Evolutionary conservation across 2,329 filamentous ascomycete genomes (phyloP).

Genomic region (Nothophoma quercina): DNA sequence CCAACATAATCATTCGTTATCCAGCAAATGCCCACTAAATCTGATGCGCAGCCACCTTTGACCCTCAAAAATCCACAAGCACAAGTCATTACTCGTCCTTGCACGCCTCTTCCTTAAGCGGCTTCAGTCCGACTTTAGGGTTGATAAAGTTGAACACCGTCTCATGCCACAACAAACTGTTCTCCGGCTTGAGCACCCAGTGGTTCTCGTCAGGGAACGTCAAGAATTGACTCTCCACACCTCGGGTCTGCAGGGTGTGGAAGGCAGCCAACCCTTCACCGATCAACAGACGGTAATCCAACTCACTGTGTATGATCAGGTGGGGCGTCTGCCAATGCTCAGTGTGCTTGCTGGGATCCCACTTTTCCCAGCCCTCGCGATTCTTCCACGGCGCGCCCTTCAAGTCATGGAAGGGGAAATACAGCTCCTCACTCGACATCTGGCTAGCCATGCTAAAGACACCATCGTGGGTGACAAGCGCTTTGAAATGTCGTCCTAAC

Average conservation of each 20-base stretch:
- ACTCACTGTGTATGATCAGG: slow-evolving; percentile 86
- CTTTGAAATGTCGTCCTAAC: slow-evolving; percentile 84
- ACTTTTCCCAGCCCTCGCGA: slow-evolving; percentile 61
- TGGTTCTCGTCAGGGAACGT: slow-evolving; percentile 83
- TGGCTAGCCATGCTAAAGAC: slow-evolving; percentile 71
- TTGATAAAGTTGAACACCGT: slow-evolving; percentile 83
- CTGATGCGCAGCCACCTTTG: too few species aligned
- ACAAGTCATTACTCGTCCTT: too few species aligned
- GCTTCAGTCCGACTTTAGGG: slow-evolving; percentile 61
- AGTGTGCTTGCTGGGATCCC: slow-evolving; percentile 64
- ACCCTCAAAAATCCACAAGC: too few species aligned
- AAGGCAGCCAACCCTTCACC: slow-evolving; percentile 85
- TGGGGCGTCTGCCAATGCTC: slow-evolving; percentile 85
- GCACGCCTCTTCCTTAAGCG: neutral
- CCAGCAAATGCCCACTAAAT: too few species aligned
- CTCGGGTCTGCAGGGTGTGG: slow-evolving; percentile 79
- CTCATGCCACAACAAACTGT: slow-evolving; percentile 87
- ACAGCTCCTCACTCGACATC: slow-evolving; percentile 60
- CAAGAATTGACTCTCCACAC: slow-evolving; percentile 78
- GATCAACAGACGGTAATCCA: slow-evolving; percentile 88
- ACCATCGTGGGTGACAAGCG: slow-evolving; percentile 87
- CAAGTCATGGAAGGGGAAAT: slow-evolving; percentile 59
- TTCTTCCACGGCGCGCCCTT: slow-evolving; percentile 46
- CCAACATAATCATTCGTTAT: too few species aligned
- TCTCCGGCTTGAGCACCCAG: slow-evolving; percentile 91